Conservation (phyloP, 768 basidiomycete species). For the Saitozyma sp. region DNA sequence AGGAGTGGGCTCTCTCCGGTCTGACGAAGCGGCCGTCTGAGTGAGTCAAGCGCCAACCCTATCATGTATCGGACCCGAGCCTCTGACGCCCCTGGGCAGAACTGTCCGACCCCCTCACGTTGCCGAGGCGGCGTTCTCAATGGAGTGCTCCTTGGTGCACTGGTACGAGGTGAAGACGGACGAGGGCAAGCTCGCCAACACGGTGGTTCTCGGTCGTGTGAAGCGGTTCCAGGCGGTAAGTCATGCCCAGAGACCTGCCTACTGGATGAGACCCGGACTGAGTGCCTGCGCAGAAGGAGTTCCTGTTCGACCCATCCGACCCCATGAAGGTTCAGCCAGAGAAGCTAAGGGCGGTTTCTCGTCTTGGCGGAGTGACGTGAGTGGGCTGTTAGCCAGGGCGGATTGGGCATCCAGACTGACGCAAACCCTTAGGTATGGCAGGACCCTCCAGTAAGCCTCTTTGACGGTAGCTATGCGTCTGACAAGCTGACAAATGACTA, state of each 20-base stretch:
- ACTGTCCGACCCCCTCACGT: conserved; percentile 52
- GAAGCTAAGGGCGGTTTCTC: conserved; percentile 20
- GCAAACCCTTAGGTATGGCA: conserved; percentile 21
- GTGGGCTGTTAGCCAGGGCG: not conserved
- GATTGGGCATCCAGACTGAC: not conserved
- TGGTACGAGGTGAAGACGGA: conserved; percentile 31
- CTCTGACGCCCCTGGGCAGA: conserved; percentile 17
- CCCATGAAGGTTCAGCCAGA: conserved; percentile 37
- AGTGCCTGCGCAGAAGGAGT: conserved; percentile 29
- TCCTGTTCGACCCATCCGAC: conserved; percentile 37
- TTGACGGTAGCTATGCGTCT: not conserved
- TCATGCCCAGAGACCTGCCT: conserved; percentile 36
- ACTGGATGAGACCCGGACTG: conserved; percentile 62
- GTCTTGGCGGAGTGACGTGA: not conserved
- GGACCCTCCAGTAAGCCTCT: conserved; percentile 31
- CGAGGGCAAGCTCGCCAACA: conserved; percentile 24
- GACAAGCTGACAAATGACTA: conserved; percentile 7
- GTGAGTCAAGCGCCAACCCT: conserved; percentile 20
- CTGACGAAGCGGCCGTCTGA: conserved; percentile 44
- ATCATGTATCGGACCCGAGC: not conserved
- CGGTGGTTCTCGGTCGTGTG: conserved; percentile 50
- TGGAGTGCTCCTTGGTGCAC: conserved; percentile 52
- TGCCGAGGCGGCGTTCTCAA: conserved; percentile 52
- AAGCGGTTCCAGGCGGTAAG: conserved; percentile 50
- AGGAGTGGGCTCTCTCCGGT: conserved; percentile 52